Conservation (phyloP, 495 filamentous ascomycete genomes). For the Wilcoxina mikolae region DNA sequence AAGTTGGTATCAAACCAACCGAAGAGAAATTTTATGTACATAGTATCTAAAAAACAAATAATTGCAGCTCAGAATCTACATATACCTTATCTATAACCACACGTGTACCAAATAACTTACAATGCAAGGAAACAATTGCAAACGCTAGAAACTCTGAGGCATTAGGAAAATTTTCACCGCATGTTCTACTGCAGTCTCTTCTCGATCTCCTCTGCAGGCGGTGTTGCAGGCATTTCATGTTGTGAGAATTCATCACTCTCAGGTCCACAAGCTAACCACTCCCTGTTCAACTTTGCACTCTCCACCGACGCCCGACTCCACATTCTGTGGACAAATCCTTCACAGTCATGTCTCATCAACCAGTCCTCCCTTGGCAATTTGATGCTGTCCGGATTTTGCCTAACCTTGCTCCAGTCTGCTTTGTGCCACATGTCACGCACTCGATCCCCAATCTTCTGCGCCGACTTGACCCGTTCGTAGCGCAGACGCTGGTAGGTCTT, state of each 20-base stretch:
- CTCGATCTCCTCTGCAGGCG: constrained; percentile 18
- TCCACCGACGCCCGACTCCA: constrained; percentile 18
- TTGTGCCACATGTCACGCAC: constrained; percentile 49
- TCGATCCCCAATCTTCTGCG: constrained; percentile 45
- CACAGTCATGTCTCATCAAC: constrained; percentile 48
- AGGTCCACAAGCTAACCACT: constrained; percentile 21
- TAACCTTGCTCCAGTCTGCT: constrained; percentile 42
- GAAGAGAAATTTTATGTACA: no score
- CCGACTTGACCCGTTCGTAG: constrained; percentile 40
- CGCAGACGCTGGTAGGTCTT: constrained; percentile 37
- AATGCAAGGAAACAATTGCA: no score
- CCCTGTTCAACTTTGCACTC: constrained; percentile 15
- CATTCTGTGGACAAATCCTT: constrained; percentile 32
- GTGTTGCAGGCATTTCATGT: constrained; percentile 21
- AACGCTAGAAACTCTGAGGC: no score
- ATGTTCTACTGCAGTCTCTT: constrained; percentile 17
- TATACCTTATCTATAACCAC: no score
- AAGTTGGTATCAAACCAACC: no score
- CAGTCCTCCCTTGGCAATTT: constrained; percentile 42
- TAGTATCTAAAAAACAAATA: no score
- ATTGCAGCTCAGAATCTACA: no score
- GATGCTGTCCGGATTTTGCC: constrained; percentile 44
- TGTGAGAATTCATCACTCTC: constrained; percentile 24
- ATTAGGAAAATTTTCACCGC: no score
- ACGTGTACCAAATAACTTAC: no score